Evolutionary conservation across 768 basidiomycete genomes (phyloP), one percentile per base, ranked within the genome.

Genomic region (Mycena chlorophos): DNA sequence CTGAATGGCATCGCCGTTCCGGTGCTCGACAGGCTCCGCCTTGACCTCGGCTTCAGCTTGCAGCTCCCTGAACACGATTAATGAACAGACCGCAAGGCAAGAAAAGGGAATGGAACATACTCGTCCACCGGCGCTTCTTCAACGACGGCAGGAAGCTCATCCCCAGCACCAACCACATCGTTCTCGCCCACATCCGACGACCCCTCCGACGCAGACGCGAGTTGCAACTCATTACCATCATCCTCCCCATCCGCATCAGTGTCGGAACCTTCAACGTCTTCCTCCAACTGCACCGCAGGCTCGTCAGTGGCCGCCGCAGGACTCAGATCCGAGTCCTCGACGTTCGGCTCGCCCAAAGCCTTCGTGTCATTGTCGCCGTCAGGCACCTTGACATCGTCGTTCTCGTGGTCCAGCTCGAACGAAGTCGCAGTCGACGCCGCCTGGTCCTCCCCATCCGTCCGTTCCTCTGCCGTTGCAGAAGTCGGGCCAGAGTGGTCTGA

Each of bases 141-240:
- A n/a, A n/a, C n/a, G n/a, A n/a, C n/a, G n/a, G n/a, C n/a, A n/a
- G n/a, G n/a, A n/a, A n/a, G n/a, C n/a, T n/a, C n/a, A n/a, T n/a
- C n/a, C n/a, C n/a, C n/a, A n/a, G n/a, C n/a, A n/a, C 17, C 17
- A 8, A 17, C 31, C 17, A 34, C 31, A 8, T 31, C 22, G 23
- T 30, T 49, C 10, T 39, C 29, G 17, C 51, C 55, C 38, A 14
- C 39, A 19, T 19, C 52, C 42, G 46, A 52, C 22, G 47, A 63
- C 16, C 43, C 45, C 28, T 45, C 49, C 23, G 51, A 46, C n/a
- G 52, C 62, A 12, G 64, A 57, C 20, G n/a, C n/a, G n/a, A n/a
- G n/a, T n/a, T n/a, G n/a, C n/a, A n/a, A n/a, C n/a, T 72, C 71
- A 22, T 73, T 71, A 17, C 70, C 71, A 50, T 73, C 72, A 10